phyloP scores from a whole-genome alignment of 2,329 filamentous ascomycete species.

The Colletotrichum lini region DNA sequence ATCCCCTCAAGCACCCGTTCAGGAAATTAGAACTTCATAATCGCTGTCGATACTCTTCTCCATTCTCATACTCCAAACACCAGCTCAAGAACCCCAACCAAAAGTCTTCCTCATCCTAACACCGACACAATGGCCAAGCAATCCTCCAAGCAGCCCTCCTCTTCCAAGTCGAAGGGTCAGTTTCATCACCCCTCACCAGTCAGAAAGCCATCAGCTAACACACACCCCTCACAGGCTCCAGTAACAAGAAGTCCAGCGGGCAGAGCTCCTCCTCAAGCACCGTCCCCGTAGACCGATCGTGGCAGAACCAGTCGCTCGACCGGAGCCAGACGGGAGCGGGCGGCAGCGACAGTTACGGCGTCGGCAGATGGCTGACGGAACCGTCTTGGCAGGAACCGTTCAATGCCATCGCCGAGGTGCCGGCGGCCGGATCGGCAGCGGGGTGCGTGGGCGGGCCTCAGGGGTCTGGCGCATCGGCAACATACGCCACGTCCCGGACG shows the following conservation, averaged over 20 bases:
- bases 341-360: constrained; percentile 5
- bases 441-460: constrained; percentile 7
- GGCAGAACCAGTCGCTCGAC: constrained; percentile 31
- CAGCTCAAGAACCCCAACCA: too few relatives aligned
- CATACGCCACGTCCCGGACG: constrained; percentile 32
- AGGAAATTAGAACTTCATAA: not conserved
- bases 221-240: constrained; percentile 3
- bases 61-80: too few relatives aligned
- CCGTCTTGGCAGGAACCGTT: constrained; percentile 37
- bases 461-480: constrained; percentile 28
- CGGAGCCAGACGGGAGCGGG: constrained; percentile 9
- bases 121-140: constrained; percentile 18
- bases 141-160: constrained; percentile 19
- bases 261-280: constrained; percentile 21
- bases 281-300: constrained; percentile 25
- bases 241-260: not conserved
- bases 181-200: too few relatives aligned
- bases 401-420: constrained; percentile 37
- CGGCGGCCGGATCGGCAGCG: constrained; percentile 25
- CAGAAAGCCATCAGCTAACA: not conserved
- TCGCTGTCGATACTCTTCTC: not conserved
- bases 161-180: constrained; percentile 31
- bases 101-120: not conserved
- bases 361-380: constrained; percentile 36
- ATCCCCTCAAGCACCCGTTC: not conserved